Evolutionary conservation across 441 rosid species (phyloP), one percentile per base, ranked within the genome.

Genomic region (Brassica balearica): DNA sequence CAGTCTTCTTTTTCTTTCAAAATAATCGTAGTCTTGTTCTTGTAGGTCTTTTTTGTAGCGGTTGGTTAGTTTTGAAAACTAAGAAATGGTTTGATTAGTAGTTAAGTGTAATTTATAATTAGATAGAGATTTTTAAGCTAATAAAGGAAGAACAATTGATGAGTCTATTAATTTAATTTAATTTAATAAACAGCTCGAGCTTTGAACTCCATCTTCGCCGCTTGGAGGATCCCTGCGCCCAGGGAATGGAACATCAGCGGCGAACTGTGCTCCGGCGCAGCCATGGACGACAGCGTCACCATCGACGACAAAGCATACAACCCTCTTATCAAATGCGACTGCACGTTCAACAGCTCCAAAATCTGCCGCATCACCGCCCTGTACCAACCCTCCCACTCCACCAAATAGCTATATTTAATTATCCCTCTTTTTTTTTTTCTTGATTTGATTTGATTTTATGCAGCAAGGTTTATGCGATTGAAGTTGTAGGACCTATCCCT

Each of bases 281-380:
- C 94, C 73, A 48, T 82, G 3, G 86, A 84, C 25, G 62, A 17
- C 32, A n/a, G 69, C 7, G 41, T 73, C 12, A 81, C 82, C 27
- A 23, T 23, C 7, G 72, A 84, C 58, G 75, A 63, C 69, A 29
- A 73, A 0, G 7, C 15, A 3, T 74, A 77, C 84, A 86, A 87
- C 19, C 88, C 91, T 34, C 80, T 82, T 8, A 84, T 90, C 87
- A 90, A 87, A 80, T 90, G 94, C 74, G 85, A 79, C 68, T 90
- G 94, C 62, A 74, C 79, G 70, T 80, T n/a, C 72, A 20, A 6
- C 71, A 84, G 70, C 43, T 20, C 23, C 72, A 80, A 19, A 9
- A 56, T 56, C 25, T 56, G 62, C 62, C 62, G 62, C 62, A 56
- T 56, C 62, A 56, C 25, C 11, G 34, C 34, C 34, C 34, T 29